phyloP scores from a whole-genome alignment of 2,329 filamentous ascomycete species.

The Aureobasidium sp. region DNA sequence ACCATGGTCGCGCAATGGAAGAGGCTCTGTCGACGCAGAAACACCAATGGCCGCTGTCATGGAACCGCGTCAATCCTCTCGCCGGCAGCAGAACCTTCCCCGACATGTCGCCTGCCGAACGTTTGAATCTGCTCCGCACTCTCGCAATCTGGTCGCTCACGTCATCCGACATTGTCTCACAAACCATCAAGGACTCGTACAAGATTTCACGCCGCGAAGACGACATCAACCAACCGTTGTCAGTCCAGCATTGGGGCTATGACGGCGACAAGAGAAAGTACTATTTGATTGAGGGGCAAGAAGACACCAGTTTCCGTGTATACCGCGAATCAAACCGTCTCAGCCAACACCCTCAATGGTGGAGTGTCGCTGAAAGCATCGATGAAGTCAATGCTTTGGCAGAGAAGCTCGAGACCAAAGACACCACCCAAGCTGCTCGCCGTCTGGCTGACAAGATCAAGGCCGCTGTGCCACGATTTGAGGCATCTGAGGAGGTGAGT shows the following conservation, averaged over 20 bases:
- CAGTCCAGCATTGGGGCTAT: constrained; percentile 82
- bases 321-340: constrained; percentile 89
- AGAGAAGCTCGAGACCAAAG: constrained; percentile 66
- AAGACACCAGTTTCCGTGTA: constrained; percentile 88
- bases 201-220: constrained; percentile 76
- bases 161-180: constrained; percentile 75
- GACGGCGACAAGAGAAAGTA: constrained; percentile 90
- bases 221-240: constrained; percentile 75
- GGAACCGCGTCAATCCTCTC: constrained; percentile 78
- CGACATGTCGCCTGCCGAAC: constrained; percentile 70
- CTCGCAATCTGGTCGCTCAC: constrained; percentile 84
- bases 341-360: constrained; percentile 74
- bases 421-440: constrained; percentile 75
- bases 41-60: constrained; percentile 78
- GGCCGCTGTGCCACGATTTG: constrained; percentile 78
- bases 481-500: constrained; percentile 80
- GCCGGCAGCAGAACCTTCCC: constrained; percentile 74
- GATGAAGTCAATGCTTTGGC: constrained; percentile 73
- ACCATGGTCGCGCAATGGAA: constrained; percentile 88
- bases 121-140: constrained; percentile 73
- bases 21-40: constrained; percentile 83
- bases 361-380: constrained; percentile 84
- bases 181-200: constrained; percentile 79
- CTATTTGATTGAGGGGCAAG: constrained; percentile 85
- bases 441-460: constrained; percentile 70